These are phyloP conservation scores for Cicer cuneatum DNA, from an alignment of 306 rosid species.

Conservation along the genomic window DNA sequence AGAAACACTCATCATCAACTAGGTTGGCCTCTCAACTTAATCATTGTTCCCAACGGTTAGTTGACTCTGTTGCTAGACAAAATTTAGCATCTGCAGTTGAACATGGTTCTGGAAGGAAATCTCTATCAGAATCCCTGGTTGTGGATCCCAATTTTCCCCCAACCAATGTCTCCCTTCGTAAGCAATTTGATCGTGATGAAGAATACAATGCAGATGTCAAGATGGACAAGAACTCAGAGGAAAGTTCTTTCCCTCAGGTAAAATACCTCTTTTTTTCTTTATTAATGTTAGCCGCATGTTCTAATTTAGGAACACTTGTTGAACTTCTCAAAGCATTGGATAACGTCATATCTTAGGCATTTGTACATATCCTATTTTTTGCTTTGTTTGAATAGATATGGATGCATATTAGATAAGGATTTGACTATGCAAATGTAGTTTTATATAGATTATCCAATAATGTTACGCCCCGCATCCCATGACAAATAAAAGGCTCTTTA, in stretches of 20 bases:
- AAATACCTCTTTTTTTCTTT: not conserved
- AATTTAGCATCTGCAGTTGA: constrained; percentile 80
- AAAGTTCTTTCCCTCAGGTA: constrained; percentile 66
- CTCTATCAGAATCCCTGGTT: constrained; percentile 76
- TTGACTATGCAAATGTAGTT: not conserved
- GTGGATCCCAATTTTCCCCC: constrained; percentile 60
- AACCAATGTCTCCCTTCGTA: constrained; percentile 69
- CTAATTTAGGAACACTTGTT: not conserved
- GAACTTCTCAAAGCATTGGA: constrained; percentile 1
- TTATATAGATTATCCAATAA: not conserved
- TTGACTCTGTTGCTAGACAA: constrained; percentile 71
- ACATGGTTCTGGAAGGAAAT: constrained; percentile 92
- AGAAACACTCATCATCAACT: constrained; percentile 60
- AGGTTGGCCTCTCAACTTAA: constrained; percentile 65
- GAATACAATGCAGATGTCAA: constrained; percentile 60
- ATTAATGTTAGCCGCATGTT: constrained; percentile 5
- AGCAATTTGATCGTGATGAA: constrained; percentile 75
- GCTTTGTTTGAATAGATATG: not conserved
- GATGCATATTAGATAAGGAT: not conserved
- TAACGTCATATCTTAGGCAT: constrained; percentile 16
- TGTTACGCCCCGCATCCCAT: not conserved
- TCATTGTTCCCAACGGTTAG: constrained; percentile 64
- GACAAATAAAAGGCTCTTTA: not conserved
- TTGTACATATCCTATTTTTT: not conserved
- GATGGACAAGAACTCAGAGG: constrained; percentile 66